phyloP scores from a whole-genome alignment of 2,329 filamentous ascomycete genomes.

The Hirsutella rhossiliensis region DNA sequence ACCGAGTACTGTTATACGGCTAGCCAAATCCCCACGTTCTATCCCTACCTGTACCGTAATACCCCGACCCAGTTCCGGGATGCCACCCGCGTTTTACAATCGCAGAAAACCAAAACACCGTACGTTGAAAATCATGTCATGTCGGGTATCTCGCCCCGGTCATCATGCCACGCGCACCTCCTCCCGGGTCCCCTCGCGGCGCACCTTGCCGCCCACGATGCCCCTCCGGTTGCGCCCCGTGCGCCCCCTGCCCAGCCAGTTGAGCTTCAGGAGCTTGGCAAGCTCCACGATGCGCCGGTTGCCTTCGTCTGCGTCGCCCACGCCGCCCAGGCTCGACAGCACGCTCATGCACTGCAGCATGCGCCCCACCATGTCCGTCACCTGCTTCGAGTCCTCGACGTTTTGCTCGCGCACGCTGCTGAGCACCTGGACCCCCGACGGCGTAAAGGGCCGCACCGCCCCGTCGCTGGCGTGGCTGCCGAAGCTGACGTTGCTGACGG shows the following conservation, averaged over 20 bases:
- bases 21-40: no score
- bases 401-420: conserved; percentile 43
- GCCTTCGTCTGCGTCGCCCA: conserved; percentile 47
- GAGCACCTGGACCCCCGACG: conserved; percentile 24
- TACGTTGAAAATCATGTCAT: background rate
- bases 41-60: no score
- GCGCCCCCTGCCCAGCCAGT: conserved; percentile 85
- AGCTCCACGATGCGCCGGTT: conserved; percentile 74
- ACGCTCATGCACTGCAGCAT: conserved; percentile 97
- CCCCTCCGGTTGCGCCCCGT: conserved; percentile 83
- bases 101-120: no score
- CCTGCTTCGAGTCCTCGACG: conserved; percentile 58
- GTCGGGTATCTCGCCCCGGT: background rate
- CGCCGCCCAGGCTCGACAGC: conserved; percentile 57
- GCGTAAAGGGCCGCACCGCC: conserved; percentile 39
- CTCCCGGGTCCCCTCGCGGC: conserved; percentile 29
- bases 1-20: background rate
- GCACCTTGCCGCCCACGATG: conserved; percentile 62
- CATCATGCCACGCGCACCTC: conserved; percentile 26
- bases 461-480: conserved; percentile 38
- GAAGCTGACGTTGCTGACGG: conserved; percentile 74
- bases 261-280: conserved; percentile 81
- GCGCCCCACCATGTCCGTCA: conserved; percentile 86
- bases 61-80: no score
- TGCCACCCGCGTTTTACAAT: no score